phyloP scores from a whole-genome alignment of 2,329 filamentous ascomycete species.

The Tolypocladium guangdongense region DNA sequence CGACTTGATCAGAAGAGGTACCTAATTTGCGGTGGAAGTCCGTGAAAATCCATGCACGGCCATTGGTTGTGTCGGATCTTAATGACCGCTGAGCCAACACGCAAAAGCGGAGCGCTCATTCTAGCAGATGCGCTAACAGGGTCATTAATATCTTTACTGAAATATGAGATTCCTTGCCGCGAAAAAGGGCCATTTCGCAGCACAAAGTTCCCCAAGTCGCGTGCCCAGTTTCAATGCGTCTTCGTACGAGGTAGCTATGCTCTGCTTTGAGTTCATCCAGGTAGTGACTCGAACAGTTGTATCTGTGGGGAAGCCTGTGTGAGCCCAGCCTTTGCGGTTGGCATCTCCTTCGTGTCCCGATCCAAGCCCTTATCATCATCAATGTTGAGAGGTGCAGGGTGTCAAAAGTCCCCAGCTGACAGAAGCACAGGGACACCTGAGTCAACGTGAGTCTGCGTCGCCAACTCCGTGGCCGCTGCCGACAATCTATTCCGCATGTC shows the following conservation, averaged over 20 bases:
- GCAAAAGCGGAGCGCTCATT: too few relatives aligned
- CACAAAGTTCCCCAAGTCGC: background rate
- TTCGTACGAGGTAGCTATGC: background rate
- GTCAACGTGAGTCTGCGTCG: background rate
- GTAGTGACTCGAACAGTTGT: background rate
- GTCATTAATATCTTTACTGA: too few relatives aligned
- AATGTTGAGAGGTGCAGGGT: background rate
- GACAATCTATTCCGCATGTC: background rate
- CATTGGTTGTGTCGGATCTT: too few relatives aligned
- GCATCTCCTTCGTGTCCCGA: background rate
- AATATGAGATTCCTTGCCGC: background rate
- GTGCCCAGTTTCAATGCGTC: background rate
- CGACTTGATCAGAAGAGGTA: background rate
- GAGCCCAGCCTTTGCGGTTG: background rate
- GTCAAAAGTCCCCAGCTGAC: background rate
- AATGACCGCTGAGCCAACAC: too few relatives aligned
- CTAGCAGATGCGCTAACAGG: too few relatives aligned
- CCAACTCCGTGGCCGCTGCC: background rate
- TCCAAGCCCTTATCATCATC: background rate
- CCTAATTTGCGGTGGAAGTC: background rate
- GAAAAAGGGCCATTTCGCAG: background rate
- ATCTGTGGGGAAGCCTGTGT: background rate
- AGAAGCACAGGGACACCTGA: background rate
- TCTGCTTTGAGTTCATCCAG: background rate
- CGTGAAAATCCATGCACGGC: background rate